These are phyloP conservation scores for Bipolaris oryzae DNA, from an alignment of 2,329 filamentous ascomycete species.

Conservation along the genomic window DNA sequence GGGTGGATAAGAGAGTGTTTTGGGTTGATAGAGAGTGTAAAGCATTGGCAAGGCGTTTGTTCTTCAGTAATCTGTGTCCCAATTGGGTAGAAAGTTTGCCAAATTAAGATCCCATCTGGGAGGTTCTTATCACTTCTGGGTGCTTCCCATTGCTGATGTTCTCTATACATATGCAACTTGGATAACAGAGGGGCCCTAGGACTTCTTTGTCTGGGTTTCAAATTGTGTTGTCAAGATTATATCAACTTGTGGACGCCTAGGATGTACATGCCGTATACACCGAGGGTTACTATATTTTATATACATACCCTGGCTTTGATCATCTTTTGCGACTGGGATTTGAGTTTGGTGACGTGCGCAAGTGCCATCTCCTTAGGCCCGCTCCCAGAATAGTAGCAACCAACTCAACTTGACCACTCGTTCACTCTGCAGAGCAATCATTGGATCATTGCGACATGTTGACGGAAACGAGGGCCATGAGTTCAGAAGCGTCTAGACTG, in stretches of 20 bases:
- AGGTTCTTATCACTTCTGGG: not conserved
- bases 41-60: slow-evolving; percentile 28
- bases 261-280: too few species aligned
- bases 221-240: too few species aligned
- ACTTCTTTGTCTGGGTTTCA: too few species aligned
- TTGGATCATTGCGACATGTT: not conserved
- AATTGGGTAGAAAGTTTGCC: slow-evolving; percentile 9
- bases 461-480: not conserved
- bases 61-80: slow-evolving; percentile 1
- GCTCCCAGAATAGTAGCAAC: not conserved
- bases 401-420: not conserved
- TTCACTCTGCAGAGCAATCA: not conserved
- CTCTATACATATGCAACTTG: too few species aligned
- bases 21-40: slow-evolving; percentile 37
- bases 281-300: too few species aligned
- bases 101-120: not conserved
- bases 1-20: slow-evolving; percentile 29
- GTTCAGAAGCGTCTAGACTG: not conserved
- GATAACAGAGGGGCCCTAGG: too few species aligned
- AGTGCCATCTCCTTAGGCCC: not conserved
- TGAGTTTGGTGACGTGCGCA: slow-evolving; percentile 6
- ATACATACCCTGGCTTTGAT: not conserved
- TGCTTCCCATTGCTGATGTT: too few species aligned
- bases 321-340: not conserved
- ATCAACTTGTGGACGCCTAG: too few species aligned